A percentile compares a stretch with the other conserved stretches of the same genome.
Evolutionary conservation across 352 stramenopile genomes (phyloP).

Genomic region (Thalassiosira livingstoniorum): DNA sequence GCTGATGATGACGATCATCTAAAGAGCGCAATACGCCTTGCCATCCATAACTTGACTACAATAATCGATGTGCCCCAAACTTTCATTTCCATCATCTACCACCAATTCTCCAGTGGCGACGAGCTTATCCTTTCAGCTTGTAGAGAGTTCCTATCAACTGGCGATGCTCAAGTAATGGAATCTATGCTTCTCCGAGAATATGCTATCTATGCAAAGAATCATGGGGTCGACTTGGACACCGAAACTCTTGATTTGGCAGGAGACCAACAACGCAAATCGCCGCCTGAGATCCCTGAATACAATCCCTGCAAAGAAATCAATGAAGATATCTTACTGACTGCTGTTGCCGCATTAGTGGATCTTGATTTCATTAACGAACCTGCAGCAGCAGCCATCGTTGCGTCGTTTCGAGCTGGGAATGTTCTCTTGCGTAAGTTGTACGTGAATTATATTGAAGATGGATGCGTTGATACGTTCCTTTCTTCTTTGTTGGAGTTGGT

Average conservation of each 20-base stretch:
- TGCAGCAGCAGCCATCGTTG: conserved; percentile 34
- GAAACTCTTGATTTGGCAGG: background rate
- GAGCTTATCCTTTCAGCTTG: conserved; percentile 48
- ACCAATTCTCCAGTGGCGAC: conserved; percentile 52
- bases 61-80: conserved; percentile 22
- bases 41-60: conserved; percentile 49
- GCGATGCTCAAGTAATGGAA: conserved; percentile 33
- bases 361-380: conserved; percentile 21
- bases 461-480: conserved; percentile 33
- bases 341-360: conserved; percentile 35
- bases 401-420: conserved; percentile 29
- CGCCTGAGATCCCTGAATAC: background rate
- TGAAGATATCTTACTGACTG: conserved; percentile 35
- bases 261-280: too few species aligned
- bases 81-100: conserved; percentile 52
- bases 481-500: too few species aligned
- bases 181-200: conserved; percentile 47
- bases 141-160: conserved; percentile 28
- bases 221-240: background rate
- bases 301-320: background rate
- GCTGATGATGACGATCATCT: conserved; percentile 27
- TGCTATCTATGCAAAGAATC: conserved; percentile 45
- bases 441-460: conserved; percentile 44
- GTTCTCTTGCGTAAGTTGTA: conserved; percentile 35
- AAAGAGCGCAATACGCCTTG: conserved; percentile 51